Conservation (phyloP, 192 early-diverging fungal genomes). For the Backusella tuberculispora region DNA sequence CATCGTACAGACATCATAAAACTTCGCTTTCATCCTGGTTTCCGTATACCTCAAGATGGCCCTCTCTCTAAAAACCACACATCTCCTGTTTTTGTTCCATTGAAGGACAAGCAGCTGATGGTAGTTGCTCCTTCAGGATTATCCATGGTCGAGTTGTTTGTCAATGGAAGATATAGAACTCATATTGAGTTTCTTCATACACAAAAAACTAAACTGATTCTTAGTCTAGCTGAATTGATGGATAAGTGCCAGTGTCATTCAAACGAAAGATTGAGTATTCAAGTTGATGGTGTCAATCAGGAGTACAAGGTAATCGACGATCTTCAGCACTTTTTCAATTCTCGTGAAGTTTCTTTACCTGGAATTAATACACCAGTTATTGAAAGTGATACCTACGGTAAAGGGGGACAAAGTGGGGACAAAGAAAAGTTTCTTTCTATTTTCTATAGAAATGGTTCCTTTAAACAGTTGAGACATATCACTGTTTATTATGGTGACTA, state of each 20-base stretch:
- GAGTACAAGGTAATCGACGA: not conserved
- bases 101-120: slow-evolving; percentile 45
- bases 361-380: slow-evolving; percentile 16
- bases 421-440: not conserved
- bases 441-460: slow-evolving; percentile 23
- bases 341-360: slow-evolving; percentile 20
- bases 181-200: slow-evolving; percentile 60
- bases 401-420: not conserved
- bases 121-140: slow-evolving; percentile 50
- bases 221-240: slow-evolving; percentile 20
- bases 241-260: not conserved
- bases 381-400: slow-evolving; percentile 26
- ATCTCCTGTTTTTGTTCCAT: slow-evolving; percentile 28
- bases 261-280: not conserved
- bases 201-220: slow-evolving; percentile 10
- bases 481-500: slow-evolving; percentile 48
- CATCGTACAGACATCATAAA: slow-evolving; percentile 63
- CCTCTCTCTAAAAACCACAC: not conserved
- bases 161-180: slow-evolving; percentile 47
- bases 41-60: slow-evolving; percentile 57
- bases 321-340: not conserved
- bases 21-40: slow-evolving; percentile 59
- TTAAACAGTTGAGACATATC: slow-evolving; percentile 23
- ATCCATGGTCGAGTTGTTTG: slow-evolving; percentile 60
- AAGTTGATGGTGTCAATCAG: slow-evolving; percentile 20